A percentile compares a stretch with the other conserved stretches of the same genome.
These are phyloP conservation scores for Begonia fuchsioides DNA, from an alignment of 306 rosid genomes.

Conservation along the genomic window DNA sequence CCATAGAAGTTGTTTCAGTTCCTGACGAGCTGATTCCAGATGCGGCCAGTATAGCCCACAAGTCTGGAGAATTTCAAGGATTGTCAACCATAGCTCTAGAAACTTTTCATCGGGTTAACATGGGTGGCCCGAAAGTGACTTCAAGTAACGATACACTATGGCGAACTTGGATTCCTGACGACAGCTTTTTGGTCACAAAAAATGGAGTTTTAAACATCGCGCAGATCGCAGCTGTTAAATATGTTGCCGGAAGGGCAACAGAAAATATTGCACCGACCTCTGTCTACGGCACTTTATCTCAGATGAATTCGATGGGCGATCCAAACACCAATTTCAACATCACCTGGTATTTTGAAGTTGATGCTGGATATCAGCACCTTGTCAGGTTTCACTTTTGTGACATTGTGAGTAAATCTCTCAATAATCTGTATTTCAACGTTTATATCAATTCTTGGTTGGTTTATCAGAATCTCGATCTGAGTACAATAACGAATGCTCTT, in stretches of 20 bases:
- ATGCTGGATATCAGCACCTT: constrained; percentile 61
- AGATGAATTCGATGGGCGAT: constrained; percentile 32
- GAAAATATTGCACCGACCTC: constrained; percentile 42
- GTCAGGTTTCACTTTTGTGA: constrained; percentile 85
- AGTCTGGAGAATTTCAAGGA: constrained; percentile 21
- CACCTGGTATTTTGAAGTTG: constrained; percentile 64
- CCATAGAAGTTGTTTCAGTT: constrained; percentile 66
- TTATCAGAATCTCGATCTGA: constrained; percentile 32
- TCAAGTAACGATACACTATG: constrained; percentile 45
- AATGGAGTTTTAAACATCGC: constrained; percentile 25
- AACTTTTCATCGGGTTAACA: constrained; percentile 69
- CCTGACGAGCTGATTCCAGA: constrained; percentile 47
- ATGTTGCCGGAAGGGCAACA: constrained; percentile 31
- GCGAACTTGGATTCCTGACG: constrained; percentile 68
- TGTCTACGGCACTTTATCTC: constrained; percentile 62
- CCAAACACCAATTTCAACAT: constrained; percentile 57
- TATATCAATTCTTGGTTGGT: constrained; percentile 43
- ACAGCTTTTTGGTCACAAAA: constrained; percentile 22
- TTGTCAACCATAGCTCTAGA: constrained; percentile 37
- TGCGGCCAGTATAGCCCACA: constrained; percentile 16
- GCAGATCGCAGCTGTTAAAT: constrained; percentile 38
- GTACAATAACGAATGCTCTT: constrained; percentile 7
- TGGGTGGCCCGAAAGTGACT: constrained; percentile 77
- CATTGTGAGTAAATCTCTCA: constrained; percentile 35
- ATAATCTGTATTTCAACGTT: constrained; percentile 61